These are phyloP conservation scores for Tetrapyrgos nigripes DNA, from an alignment of 1,284 basidiomycete species.

Conservation along the genomic window DNA sequence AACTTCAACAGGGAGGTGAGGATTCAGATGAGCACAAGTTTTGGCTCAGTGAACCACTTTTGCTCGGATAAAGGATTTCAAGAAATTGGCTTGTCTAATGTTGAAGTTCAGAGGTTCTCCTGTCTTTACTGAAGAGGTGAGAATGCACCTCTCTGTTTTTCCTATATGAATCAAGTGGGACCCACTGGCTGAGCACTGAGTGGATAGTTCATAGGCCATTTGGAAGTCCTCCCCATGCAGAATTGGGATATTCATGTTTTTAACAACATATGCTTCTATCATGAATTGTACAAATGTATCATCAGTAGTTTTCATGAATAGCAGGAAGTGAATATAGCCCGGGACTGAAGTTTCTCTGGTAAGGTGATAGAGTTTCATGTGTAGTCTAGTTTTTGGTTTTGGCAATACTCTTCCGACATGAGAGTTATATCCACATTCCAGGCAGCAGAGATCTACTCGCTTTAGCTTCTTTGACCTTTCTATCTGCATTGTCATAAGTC, in stretches of 20 bases:
- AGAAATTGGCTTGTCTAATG: too few species aligned
- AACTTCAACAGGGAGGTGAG: too few species aligned
- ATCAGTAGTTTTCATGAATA: background rate
- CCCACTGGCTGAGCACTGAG: background rate
- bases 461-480: background rate
- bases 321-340: background rate
- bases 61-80: too few species aligned
- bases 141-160: too few species aligned
- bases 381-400: background rate
- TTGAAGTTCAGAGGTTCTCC: too few species aligned
- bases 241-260: conserved; percentile 12
- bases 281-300: background rate
- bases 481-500: background rate
- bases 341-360: background rate
- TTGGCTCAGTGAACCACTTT: too few species aligned
- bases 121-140: too few species aligned
- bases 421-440: background rate
- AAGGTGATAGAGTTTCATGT: background rate
- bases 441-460: background rate
- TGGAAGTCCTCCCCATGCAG: conserved; percentile 16
- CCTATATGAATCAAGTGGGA: background rate
- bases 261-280: conserved; percentile 9
- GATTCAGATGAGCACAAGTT: too few species aligned
- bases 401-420: background rate
- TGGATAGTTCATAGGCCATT: conserved; percentile 3